These are phyloP conservation scores for Talaromyces stipitatus DNA, from an alignment of 495 filamentous ascomycete genomes.

Conservation along the genomic window DNA sequence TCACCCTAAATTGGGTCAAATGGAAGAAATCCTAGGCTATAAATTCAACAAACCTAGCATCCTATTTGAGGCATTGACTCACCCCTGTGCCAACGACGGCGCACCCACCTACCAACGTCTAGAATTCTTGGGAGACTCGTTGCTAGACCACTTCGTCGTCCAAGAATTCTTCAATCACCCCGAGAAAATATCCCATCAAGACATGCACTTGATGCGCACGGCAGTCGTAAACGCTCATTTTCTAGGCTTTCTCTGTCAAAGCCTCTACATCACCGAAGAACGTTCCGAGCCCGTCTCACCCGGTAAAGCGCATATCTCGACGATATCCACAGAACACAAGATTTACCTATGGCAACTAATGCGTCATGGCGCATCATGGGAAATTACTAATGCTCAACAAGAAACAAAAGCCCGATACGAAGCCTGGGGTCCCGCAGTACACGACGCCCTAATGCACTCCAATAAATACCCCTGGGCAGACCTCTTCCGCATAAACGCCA, in stretches of 20 bases:
- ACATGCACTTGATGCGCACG: constrained; percentile 69
- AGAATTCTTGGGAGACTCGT: constrained; percentile 84
- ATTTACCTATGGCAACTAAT: constrained; percentile 63
- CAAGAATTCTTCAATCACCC: constrained; percentile 38
- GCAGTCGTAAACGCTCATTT: constrained; percentile 79
- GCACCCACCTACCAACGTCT: constrained; percentile 70
- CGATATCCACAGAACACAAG: constrained; percentile 9
- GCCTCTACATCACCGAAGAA: constrained; percentile 15
- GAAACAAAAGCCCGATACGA: constrained; percentile 41
- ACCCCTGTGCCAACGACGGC: constrained; percentile 51
- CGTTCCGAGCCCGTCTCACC: constrained; percentile 13
- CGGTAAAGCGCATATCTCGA: constrained; percentile 9
- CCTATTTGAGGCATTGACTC: constrained; percentile 80
- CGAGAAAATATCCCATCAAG: constrained; percentile 43
- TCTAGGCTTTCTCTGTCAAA: constrained; percentile 77
- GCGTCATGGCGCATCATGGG: constrained; percentile 24
- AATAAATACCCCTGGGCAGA: constrained; percentile 65
- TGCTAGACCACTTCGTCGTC: constrained; percentile 75
- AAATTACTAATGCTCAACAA: constrained; percentile 20
- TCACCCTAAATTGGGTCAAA: constrained; percentile 19
- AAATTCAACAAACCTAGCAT: constrained; percentile 61
- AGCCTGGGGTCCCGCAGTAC: constrained; percentile 40
- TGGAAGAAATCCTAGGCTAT: constrained; percentile 61
- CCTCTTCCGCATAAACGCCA: constrained; percentile 55
- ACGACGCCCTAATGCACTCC: constrained; percentile 36